phyloP scores from a whole-genome alignment of 2,329 filamentous ascomycete genomes.

The Penicillium sp. region DNA sequence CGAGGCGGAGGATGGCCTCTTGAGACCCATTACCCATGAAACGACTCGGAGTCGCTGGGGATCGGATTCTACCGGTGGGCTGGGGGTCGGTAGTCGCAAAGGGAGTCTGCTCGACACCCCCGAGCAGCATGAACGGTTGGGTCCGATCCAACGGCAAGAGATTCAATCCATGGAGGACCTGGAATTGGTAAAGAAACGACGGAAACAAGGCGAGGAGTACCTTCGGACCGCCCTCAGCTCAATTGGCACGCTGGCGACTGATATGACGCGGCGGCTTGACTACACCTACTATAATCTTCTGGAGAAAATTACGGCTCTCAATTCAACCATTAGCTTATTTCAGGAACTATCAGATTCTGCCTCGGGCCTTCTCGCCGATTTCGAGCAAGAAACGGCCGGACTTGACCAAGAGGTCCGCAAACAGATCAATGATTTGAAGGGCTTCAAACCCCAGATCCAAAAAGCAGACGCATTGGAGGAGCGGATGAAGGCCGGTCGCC shows the following conservation, averaged over 20 bases:
- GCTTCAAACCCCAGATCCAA: constrained; percentile 35
- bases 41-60: constrained; percentile 31
- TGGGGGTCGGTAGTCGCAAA: constrained; percentile 24
- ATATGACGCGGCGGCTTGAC: constrained; percentile 43
- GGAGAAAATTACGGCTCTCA: constrained; percentile 40
- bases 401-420: constrained; percentile 36
- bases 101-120: constrained; percentile 26
- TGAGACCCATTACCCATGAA: constrained; percentile 29
- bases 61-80: constrained; percentile 28
- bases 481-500: constrained; percentile 36
- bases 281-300: constrained; percentile 47
- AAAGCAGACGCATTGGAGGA: constrained; percentile 35
- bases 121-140: constrained; percentile 24
- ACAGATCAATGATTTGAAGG: constrained; percentile 35
- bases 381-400: constrained; percentile 33
- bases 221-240: constrained; percentile 33
- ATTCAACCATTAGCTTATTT: constrained; percentile 39
- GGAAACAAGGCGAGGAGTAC: constrained; percentile 67
- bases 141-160: constrained; percentile 27
- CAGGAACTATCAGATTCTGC: constrained; percentile 38
- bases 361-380: constrained; percentile 33
- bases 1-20: constrained; percentile 27
- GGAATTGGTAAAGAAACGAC: constrained; percentile 49
- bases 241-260: constrained; percentile 37
- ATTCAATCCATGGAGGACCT: constrained; percentile 34